A percentile compares a stretch with the other conserved stretches of the same genome.
phyloP scores from a whole-genome alignment of 1,139 yeast species.

The Blastobotrys niveus region DNA sequence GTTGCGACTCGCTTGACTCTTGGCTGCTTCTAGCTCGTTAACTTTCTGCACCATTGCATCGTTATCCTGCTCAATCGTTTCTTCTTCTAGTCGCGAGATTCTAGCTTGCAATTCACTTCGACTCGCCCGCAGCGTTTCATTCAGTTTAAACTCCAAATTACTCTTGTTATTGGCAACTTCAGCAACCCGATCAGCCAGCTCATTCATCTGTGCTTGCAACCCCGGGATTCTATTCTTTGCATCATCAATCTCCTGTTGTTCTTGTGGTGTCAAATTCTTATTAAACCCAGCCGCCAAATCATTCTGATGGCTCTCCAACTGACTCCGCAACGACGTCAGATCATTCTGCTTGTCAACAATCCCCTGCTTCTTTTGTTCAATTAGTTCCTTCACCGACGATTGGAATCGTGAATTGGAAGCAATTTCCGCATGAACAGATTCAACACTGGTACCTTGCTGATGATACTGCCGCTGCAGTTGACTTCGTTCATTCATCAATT shows the following conservation, averaged over 20 bases:
- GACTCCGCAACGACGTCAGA: constrained; percentile 30
- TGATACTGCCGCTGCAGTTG: constrained; percentile 36
- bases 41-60: constrained; percentile 7
- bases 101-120: constrained; percentile 16
- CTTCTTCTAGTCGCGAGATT: constrained; percentile 7
- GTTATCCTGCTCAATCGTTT: background rate
- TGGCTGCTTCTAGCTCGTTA: constrained; percentile 3
- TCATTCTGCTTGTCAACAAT: constrained; percentile 24
- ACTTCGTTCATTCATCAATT: constrained; percentile 46
- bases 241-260: constrained; percentile 39
- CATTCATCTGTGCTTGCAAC: constrained; percentile 31
- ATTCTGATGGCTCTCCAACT: constrained; percentile 30
- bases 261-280: constrained; percentile 46
- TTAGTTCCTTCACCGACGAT: constrained; percentile 19
- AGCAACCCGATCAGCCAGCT: constrained; percentile 1
- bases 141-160: constrained; percentile 50
- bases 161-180: constrained; percentile 1
- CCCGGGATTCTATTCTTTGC: constrained; percentile 40
- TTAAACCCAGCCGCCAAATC: constrained; percentile 57
- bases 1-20: background rate
- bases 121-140: constrained; percentile 48
- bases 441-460: constrained; percentile 25
- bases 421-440: constrained; percentile 27
- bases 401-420: constrained; percentile 16
- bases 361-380: constrained; percentile 5